phyloP scores from a whole-genome alignment of 2,329 filamentous ascomycete genomes.

The Cladosporium colombiae region DNA sequence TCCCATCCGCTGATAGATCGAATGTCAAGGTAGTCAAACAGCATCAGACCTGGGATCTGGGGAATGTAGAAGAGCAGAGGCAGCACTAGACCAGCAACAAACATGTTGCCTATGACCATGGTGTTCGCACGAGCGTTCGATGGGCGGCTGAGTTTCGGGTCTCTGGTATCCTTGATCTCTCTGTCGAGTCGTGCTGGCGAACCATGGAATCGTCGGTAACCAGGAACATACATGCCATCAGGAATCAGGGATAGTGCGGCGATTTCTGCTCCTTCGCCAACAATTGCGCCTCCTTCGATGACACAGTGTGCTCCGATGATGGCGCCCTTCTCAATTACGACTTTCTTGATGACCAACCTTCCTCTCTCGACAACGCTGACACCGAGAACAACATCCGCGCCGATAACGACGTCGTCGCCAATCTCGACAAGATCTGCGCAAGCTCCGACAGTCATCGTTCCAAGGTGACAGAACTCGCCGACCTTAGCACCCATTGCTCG shows the following conservation, averaged over 20 bases:
- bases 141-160: constrained; percentile 23
- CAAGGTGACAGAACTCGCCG: constrained; percentile 28
- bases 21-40: constrained; percentile 27
- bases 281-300: constrained; percentile 28
- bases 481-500: constrained; percentile 29
- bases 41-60: constrained; percentile 28
- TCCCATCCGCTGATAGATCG: constrained; percentile 24
- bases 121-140: constrained; percentile 22
- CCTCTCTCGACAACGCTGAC: constrained; percentile 30
- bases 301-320: constrained; percentile 28
- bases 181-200: constrained; percentile 28
- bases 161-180: constrained; percentile 21
- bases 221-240: constrained; percentile 26
- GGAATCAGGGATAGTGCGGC: constrained; percentile 29
- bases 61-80: constrained; percentile 27
- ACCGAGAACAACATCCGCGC: constrained; percentile 26
- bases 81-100: constrained; percentile 23
- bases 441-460: constrained; percentile 27
- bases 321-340: constrained; percentile 25
- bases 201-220: constrained; percentile 28
- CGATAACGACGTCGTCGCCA: constrained; percentile 30
- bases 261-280: constrained; percentile 30
- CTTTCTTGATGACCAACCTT: constrained; percentile 28
- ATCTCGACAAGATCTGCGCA: constrained; percentile 30
- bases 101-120: constrained; percentile 24